These are phyloP conservation scores for Osmanthus fragrans DNA, from an alignment of 257 asterid species.

Conservation along the genomic window DNA sequence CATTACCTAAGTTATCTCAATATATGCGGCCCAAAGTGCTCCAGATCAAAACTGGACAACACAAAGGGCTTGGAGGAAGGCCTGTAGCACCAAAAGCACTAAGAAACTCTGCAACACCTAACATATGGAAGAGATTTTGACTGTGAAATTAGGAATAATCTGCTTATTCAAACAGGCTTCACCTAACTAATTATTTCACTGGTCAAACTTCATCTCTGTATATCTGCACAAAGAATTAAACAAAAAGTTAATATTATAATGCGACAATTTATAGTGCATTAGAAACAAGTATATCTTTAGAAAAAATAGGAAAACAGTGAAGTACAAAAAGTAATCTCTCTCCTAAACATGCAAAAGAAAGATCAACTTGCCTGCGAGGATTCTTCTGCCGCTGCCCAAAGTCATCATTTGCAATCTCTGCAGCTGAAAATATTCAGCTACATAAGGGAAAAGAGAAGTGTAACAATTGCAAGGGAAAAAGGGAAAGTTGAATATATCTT, in stretches of 20 bases:
- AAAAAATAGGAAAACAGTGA: neutral
- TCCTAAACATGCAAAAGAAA: neutral
- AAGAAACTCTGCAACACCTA: constrained; percentile 62
- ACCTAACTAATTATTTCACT: constrained; percentile 53
- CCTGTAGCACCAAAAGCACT: constrained; percentile 56
- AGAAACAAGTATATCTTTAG: neutral
- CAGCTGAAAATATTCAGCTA: constrained; percentile 5
- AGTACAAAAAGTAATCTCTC: neutral
- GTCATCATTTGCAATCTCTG: constrained; percentile 70
- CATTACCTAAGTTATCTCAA: constrained; percentile 7
- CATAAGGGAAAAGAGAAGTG: constrained; percentile 5
- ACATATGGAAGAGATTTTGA: constrained; percentile 42
- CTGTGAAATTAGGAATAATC: constrained; percentile 34
- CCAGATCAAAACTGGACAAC: constrained; percentile 63
- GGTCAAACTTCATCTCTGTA: constrained; percentile 91
- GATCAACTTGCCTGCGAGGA: constrained; percentile 70
- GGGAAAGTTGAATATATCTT: constrained; percentile 17
- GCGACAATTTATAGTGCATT: neutral
- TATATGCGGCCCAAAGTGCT: constrained; percentile 32
- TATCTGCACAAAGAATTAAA: constrained; percentile 54
- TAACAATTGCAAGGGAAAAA: neutral
- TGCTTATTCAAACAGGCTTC: constrained; percentile 52
- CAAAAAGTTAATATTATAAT: neutral
- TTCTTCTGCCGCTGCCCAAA: constrained; percentile 84
- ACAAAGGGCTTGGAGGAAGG: constrained; percentile 64